A percentile compares a stretch with the other conserved stretches of the same genome.
phyloP scores from a whole-genome alignment of 495 filamentous ascomycete genomes.

The Schizothecium vesticola region DNA sequence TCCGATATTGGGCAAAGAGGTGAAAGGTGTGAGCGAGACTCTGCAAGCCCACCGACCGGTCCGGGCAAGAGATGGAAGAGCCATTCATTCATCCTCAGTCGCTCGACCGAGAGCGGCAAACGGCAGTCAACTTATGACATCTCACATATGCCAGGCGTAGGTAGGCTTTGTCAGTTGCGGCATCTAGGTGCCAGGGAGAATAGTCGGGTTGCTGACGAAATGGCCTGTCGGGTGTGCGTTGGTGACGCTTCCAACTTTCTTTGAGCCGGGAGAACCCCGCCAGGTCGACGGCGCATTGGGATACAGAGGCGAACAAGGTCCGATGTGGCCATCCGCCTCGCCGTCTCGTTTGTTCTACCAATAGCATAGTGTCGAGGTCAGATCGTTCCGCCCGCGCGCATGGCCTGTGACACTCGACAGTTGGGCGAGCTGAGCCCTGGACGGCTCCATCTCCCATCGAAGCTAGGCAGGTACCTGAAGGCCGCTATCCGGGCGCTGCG shows the following conservation, averaged over 20 bases:
- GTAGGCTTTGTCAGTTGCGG: not conserved
- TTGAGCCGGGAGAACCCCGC: not conserved
- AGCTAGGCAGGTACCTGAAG: not conserved
- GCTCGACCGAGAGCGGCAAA: not conserved
- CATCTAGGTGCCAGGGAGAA: not conserved
- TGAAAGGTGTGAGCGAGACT: not conserved
- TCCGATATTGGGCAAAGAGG: conserved; percentile 8
- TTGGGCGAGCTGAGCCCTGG: not conserved
- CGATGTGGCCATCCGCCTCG: not conserved
- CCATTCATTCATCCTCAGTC: not conserved
- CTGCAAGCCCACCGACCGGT: not conserved
- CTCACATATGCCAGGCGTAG: not conserved
- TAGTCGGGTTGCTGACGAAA: not conserved
- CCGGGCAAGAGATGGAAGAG: not conserved
- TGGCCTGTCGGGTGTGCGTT: not conserved
- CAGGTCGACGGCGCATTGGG: not conserved
- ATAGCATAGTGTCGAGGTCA: conserved; percentile 1
- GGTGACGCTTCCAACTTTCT: not conserved
- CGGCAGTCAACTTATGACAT: not conserved
- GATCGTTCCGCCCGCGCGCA: not conserved
- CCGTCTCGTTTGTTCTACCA: conserved; percentile 1
- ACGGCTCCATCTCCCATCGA: not conserved
- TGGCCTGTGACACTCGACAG: not conserved
- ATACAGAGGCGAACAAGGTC: not conserved
- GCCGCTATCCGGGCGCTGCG: not conserved